Conservation (phyloP, 2,329 filamentous ascomycete species). For the Cladosporium sp. region DNA sequence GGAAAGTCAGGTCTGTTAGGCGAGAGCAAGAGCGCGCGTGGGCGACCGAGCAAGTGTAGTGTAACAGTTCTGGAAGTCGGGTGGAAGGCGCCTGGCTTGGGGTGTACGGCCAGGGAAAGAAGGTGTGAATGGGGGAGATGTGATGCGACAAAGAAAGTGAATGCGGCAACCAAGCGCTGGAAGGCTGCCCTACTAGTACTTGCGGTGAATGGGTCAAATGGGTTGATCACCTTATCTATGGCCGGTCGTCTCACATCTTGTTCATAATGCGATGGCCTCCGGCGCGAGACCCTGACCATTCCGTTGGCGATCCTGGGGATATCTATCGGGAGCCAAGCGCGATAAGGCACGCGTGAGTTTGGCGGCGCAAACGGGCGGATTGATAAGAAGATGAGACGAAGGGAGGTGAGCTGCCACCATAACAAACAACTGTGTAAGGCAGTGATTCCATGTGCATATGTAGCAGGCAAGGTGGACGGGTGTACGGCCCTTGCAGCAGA, state of each 20-base stretch:
- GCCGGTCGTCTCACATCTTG: not conserved
- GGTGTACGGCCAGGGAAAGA: not conserved
- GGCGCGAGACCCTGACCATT: not conserved
- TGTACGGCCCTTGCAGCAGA: not conserved
- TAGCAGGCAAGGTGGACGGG: not conserved
- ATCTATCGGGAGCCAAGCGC: not conserved
- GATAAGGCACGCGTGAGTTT: conserved; percentile 5
- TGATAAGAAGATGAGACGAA: not conserved
- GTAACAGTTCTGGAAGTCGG: not conserved
- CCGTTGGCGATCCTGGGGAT: conserved; percentile 1
- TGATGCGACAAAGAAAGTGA: conserved; percentile 1
- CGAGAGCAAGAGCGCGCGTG: not conserved
- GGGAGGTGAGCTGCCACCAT: not conserved
- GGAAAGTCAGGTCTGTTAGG: not conserved
- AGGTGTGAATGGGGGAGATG: not conserved
- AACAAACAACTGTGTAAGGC: no score
- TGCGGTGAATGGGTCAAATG: not conserved
- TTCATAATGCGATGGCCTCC: not conserved
- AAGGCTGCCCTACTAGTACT: not conserved
- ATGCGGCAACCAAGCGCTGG: not conserved
- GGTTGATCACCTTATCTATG: not conserved
- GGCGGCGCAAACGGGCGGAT: conserved; percentile 2
- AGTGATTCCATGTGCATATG: no score
- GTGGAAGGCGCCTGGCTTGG: not conserved
- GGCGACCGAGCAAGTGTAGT: not conserved